Percentiles rank a stretch among this genome's conserved stretches.
These are phyloP conservation scores for Tilletia walkeri DNA, from an alignment of 1,284 basidiomycete genomes.

Conservation along the genomic window DNA sequence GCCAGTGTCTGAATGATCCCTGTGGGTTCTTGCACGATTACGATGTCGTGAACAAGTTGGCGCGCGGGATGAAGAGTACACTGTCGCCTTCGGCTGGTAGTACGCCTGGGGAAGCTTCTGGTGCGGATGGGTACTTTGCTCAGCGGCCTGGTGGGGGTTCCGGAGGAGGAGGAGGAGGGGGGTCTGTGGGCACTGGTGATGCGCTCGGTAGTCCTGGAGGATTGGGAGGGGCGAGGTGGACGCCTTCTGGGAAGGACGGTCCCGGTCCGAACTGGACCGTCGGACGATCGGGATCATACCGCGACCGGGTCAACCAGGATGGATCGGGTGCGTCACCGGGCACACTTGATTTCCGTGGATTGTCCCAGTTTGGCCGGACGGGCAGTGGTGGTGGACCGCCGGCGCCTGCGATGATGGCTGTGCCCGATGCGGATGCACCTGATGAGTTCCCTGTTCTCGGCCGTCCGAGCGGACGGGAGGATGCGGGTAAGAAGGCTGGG, in stretches of 20 bases:
- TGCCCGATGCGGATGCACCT: conserved; percentile 10
- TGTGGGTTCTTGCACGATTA: conserved; percentile 54
- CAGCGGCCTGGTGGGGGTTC: background rate
- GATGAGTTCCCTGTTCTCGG: conserved; percentile 16
- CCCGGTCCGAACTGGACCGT: background rate
- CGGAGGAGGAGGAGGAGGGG: background rate
- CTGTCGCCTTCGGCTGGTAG: conserved; percentile 6
- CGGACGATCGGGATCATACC: background rate
- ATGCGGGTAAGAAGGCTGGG: background rate
- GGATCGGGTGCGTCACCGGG: background rate
- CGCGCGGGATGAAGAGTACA: conserved; percentile 31
- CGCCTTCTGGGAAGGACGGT: background rate
- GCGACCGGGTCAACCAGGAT: background rate
- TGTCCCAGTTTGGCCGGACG: background rate
- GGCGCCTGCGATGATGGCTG: background rate
- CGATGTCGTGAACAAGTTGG: conserved; percentile 68
- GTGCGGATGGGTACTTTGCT: conserved; percentile 9
- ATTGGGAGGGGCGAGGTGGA: background rate
- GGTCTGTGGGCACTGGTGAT: background rate
- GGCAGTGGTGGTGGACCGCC: background rate
- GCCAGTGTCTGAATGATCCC: conserved; percentile 62
- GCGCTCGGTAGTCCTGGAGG: background rate
- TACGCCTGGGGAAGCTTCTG: background rate
- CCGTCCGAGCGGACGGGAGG: background rate
- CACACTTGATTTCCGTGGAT: background rate